Percentiles rank a stretch among this genome's conserved stretches.
These are phyloP conservation scores for Penicillium sp. DNA, from an alignment of 2,329 filamentous ascomycete species.

Conservation along the genomic window DNA sequence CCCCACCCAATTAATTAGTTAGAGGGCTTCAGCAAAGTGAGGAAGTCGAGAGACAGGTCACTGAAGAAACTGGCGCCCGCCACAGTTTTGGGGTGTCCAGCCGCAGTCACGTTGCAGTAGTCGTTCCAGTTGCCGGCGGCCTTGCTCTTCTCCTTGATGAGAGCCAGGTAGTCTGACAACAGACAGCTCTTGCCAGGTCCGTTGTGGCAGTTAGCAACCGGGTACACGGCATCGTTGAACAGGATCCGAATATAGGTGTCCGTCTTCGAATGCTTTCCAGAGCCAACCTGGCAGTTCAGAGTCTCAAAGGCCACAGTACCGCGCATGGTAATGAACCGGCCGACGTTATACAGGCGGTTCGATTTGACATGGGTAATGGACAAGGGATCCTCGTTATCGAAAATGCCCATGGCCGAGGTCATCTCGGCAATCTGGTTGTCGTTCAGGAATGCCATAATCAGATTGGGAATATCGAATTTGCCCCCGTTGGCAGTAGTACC, in stretches of 20 bases:
- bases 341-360: slow-evolving; percentile 58
- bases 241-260: slow-evolving; percentile 54
- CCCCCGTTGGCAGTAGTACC: slow-evolving; percentile 45
- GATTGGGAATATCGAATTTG: slow-evolving; percentile 54
- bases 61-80: slow-evolving; percentile 34
- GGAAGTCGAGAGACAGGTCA: slow-evolving; percentile 34
- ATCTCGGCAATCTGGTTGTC: slow-evolving; percentile 69
- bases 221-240: slow-evolving; percentile 67
- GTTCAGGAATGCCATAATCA: slow-evolving; percentile 66
- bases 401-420: slow-evolving; percentile 62
- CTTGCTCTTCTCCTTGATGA: slow-evolving; percentile 52
- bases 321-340: slow-evolving; percentile 64
- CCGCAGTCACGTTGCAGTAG: slow-evolving; percentile 32
- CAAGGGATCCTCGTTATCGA: slow-evolving; percentile 59
- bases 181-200: slow-evolving; percentile 61
- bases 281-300: slow-evolving; percentile 53
- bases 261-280: slow-evolving; percentile 41
- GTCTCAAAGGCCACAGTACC: slow-evolving; percentile 68
- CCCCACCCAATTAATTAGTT: slow-evolving; percentile 16
- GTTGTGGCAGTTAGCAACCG: slow-evolving; percentile 57
- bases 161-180: slow-evolving; percentile 51
- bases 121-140: slow-evolving; percentile 54
- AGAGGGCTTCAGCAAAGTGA: slow-evolving; percentile 34
- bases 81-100: slow-evolving; percentile 24
- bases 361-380: slow-evolving; percentile 53